Evolutionary conservation across 1,139 yeast species (phyloP).

Genomic region (Pichia sp.): DNA sequence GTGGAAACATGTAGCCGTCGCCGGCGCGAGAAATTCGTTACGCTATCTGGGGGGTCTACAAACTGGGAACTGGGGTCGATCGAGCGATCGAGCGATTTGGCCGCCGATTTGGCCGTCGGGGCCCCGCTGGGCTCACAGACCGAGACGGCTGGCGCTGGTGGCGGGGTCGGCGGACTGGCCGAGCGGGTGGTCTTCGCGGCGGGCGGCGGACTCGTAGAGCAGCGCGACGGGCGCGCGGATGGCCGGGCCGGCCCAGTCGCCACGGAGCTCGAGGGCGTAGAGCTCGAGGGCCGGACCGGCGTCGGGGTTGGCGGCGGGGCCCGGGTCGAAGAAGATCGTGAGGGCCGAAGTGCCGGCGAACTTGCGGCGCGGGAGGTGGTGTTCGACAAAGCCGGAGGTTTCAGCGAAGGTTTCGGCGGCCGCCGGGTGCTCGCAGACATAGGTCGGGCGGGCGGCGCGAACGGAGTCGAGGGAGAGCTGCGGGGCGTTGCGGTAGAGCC

Average conservation of each 20-base stretch:
- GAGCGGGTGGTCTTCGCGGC: slow-evolving; percentile 70
- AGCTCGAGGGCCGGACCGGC: not conserved
- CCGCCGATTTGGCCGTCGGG: too few relatives aligned
- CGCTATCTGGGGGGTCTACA: too few relatives aligned
- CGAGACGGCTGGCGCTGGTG: not conserved
- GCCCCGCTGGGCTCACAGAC: too few relatives aligned
- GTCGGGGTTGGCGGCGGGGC: not conserved
- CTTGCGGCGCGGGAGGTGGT: slow-evolving; percentile 66
- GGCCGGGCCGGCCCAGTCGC: slow-evolving; percentile 1
- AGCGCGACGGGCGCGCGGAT: slow-evolving; percentile 55
- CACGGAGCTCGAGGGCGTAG: slow-evolving; percentile 49
- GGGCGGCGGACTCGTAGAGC: slow-evolving; percentile 85
- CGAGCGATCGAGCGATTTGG: too few relatives aligned
- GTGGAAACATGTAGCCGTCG: too few relatives aligned
- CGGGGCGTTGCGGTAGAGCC: slow-evolving; percentile 65
- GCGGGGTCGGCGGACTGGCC: slow-evolving; percentile 11
- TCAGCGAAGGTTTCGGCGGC: not conserved
- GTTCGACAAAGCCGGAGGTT: slow-evolving; percentile 51
- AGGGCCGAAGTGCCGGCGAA: slow-evolving; percentile 40
- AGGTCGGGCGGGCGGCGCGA: not conserved
- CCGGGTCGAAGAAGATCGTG: not conserved
- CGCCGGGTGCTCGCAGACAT: not conserved
- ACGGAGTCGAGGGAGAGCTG: slow-evolving; percentile 1
- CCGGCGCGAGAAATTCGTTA: too few relatives aligned
- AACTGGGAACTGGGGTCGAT: too few relatives aligned